Conservation (phyloP, 768 basidiomycete genomes). For the Tremella fuciformis region DNA sequence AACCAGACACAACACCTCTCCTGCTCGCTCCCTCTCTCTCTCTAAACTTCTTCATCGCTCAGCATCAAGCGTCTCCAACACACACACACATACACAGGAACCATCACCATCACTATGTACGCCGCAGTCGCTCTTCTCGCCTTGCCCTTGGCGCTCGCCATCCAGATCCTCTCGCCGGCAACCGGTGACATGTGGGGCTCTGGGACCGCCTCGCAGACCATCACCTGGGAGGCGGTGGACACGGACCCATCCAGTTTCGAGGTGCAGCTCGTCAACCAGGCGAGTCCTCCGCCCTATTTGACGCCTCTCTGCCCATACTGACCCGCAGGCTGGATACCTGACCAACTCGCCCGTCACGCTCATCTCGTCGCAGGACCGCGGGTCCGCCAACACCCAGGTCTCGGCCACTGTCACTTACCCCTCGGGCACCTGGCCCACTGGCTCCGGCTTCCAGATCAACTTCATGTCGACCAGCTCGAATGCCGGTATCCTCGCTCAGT, state of each 20-base stretch:
- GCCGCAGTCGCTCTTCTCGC: background rate
- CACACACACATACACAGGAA: too few relatives aligned
- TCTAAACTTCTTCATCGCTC: too few relatives aligned
- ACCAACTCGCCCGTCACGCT: slow-evolving; percentile 40
- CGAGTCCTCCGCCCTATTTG: slow-evolving; percentile 11
- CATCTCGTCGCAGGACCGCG: slow-evolving; percentile 54
- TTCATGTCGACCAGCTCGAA: slow-evolving; percentile 59
- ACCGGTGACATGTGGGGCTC: slow-evolving; percentile 59
- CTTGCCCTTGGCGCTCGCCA: slow-evolving; percentile 55
- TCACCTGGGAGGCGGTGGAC: slow-evolving; percentile 64
- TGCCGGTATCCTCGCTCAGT: slow-evolving; percentile 68
- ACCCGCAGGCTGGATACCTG: slow-evolving; percentile 28
- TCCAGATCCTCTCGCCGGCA: slow-evolving; percentile 61
- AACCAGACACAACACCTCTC: too few relatives aligned
- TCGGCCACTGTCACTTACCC: slow-evolving; percentile 54
- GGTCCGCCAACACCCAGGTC: slow-evolving; percentile 62
- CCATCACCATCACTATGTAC: background rate
- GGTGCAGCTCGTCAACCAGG: slow-evolving; percentile 65
- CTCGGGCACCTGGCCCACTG: slow-evolving; percentile 65
- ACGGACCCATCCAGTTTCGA: slow-evolving; percentile 71
- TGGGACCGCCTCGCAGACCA: slow-evolving; percentile 57
- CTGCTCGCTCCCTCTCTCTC: too few relatives aligned
- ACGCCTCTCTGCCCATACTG: background rate
- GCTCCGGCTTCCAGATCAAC: slow-evolving; percentile 68
- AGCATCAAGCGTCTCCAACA: too few relatives aligned